Percentiles rank a stretch among this genome's conserved stretches.
phyloP scores from a whole-genome alignment of 2,329 filamentous ascomycete species.

The Fusarium sp. region DNA sequence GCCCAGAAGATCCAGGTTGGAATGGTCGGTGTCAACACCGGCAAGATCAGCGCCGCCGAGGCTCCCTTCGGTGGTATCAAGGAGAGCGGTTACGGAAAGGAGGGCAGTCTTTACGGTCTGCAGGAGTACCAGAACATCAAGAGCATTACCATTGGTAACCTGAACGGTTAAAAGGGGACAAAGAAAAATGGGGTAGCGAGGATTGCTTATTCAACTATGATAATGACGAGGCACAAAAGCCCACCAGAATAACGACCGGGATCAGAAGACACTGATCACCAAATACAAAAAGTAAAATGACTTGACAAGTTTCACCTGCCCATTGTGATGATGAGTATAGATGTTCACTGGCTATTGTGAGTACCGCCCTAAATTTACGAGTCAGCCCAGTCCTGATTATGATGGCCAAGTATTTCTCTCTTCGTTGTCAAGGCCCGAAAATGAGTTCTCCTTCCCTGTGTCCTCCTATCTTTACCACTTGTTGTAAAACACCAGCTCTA shows the following conservation, averaged over 20 bases:
- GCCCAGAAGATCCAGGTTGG: constrained; percentile 66
- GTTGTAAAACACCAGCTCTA: no score
- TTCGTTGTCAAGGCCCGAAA: no score
- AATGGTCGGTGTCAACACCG: constrained; percentile 66
- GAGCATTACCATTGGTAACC: constrained; percentile 50
- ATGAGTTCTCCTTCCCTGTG: no score
- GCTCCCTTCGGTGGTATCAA: constrained; percentile 49
- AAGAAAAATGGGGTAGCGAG: constrained; percentile 8
- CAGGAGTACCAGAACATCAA: constrained; percentile 58
- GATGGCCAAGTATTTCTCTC: no score
- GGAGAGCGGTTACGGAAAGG: constrained; percentile 49
- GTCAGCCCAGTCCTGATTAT: no score
- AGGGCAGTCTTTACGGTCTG: constrained; percentile 56
- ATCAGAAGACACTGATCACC: constrained; percentile 1
- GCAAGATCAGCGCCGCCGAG: constrained; percentile 48
- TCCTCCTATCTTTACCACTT: no score
- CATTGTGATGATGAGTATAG: neutral
- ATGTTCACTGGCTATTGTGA: neutral
- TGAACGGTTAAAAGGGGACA: constrained; percentile 33
- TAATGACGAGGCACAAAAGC: constrained; percentile 38
- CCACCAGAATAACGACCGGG: constrained; percentile 19
- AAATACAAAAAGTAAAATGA: constrained; percentile 28
- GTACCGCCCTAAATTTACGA: no score
- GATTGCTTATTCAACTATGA: constrained; percentile 38
- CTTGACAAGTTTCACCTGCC: neutral